A percentile compares a stretch with the other conserved stretches of the same genome.
phyloP scores from a whole-genome alignment of 1,284 basidiomycete species.

The Marasmius oreades region DNA sequence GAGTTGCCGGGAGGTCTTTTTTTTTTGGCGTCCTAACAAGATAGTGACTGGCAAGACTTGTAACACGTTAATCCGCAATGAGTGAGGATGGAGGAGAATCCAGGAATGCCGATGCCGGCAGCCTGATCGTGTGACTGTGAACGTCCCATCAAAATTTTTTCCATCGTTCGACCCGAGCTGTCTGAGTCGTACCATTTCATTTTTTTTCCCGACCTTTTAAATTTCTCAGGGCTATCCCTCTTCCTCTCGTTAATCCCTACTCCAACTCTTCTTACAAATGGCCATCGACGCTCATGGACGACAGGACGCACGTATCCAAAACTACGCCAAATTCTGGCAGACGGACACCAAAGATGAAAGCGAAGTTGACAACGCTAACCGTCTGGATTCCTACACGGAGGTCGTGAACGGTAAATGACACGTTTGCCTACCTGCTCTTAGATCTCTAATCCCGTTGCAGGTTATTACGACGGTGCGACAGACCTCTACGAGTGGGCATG shows the following conservation, averaged over 20 bases:
- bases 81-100: too few relatives aligned
- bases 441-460: constrained; percentile 33
- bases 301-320: constrained; percentile 78
- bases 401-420: constrained; percentile 84
- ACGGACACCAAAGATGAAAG: constrained; percentile 78
- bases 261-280: constrained; percentile 4
- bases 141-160: not conserved
- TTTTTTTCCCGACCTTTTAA: not conserved
- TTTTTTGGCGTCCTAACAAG: too few relatives aligned
- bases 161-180: not conserved
- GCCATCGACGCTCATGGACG: constrained; percentile 60
- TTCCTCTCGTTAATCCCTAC: not conserved
- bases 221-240: not conserved
- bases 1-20: too few relatives aligned
- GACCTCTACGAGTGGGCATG: constrained; percentile 97
- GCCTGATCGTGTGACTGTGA: too few relatives aligned
- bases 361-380: constrained; percentile 66
- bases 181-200: not conserved
- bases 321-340: constrained; percentile 95
- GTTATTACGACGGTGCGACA: constrained; percentile 97
- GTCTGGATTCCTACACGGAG: constrained; percentile 85
- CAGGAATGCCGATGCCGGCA: too few relatives aligned
- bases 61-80: too few relatives aligned
- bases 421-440: not conserved
- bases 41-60: too few relatives aligned